Percentiles rank a stretch among this genome's conserved stretches.
These are phyloP conservation scores for Trichophyton rubrum DNA, from an alignment of 2,329 filamentous ascomycete genomes.

Conservation along the genomic window DNA sequence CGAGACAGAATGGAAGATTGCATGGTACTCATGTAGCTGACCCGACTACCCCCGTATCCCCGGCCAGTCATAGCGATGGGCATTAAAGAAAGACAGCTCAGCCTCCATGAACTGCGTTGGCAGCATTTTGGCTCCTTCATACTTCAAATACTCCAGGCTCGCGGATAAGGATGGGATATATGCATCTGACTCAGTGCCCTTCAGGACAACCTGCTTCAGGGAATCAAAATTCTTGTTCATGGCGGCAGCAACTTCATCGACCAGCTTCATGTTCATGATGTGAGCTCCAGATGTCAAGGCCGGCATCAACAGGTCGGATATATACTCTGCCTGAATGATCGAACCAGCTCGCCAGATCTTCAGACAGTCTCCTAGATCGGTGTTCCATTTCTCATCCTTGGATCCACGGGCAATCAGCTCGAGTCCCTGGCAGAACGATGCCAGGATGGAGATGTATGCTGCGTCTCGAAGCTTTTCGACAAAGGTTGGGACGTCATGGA, in stretches of 20 bases:
- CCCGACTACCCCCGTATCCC: slow-evolving; percentile 36
- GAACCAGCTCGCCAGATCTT: slow-evolving; percentile 57
- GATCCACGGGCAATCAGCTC: slow-evolving; percentile 51
- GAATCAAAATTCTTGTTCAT: slow-evolving; percentile 39
- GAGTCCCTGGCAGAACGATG: slow-evolving; percentile 53
- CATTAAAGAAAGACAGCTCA: slow-evolving; percentile 58
- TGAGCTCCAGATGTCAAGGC: slow-evolving; percentile 17
- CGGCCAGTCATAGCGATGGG: slow-evolving; percentile 49
- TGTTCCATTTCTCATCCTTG: slow-evolving; percentile 45
- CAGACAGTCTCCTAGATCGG: slow-evolving; percentile 30
- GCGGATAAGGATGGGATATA: slow-evolving; percentile 49
- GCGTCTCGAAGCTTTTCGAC: slow-evolving; percentile 48
- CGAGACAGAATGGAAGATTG: background rate
- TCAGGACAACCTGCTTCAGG: slow-evolving; percentile 45
- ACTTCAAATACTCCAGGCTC: slow-evolving; percentile 56
- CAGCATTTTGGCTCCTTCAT: slow-evolving; percentile 45
- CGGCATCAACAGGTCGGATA: slow-evolving; percentile 45
- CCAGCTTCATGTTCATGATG: slow-evolving; percentile 30
- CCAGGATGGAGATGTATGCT: slow-evolving; percentile 49
- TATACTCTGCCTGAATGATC: slow-evolving; percentile 57
- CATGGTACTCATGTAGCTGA: background rate
- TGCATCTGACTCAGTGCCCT: slow-evolving; percentile 44
- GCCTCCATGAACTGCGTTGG: slow-evolving; percentile 60
- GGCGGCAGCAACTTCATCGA: slow-evolving; percentile 40
- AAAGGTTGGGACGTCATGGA: slow-evolving; percentile 33